Evolutionary conservation across 2,329 filamentous ascomycete genomes (phyloP), one percentile per base, ranked within the genome.

Genomic region (Rhinocladiella similis): DNA sequence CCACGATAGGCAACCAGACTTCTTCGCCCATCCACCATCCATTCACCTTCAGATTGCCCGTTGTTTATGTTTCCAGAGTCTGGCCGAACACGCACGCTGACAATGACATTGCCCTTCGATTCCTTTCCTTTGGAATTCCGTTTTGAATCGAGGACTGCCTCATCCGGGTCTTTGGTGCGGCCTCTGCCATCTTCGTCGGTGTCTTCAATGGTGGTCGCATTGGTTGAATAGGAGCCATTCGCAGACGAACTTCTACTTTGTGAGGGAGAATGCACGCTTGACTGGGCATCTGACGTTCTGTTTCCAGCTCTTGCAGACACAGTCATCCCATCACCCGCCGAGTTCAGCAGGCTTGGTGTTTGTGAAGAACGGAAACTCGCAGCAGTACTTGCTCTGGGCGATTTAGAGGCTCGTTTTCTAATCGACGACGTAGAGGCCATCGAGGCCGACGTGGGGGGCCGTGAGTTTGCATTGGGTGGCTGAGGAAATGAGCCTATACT

Each of bases 401-500:
- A 74, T 68, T 81, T 87, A 83, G 67, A 65, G 14, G 61, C 54
- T 4, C 67, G 52, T 50, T 65, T 68, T 33, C 54, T 60, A 1
- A 59, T 62, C 36, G 70, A 68, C 25, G 69, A 65, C 2, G 66
- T 68, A 56, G 78, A 67, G 59, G 71, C 50, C 69, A 76, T 43
- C 76, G 75, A 65, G 67, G 80, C 73, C 69, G 83, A 53, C 80
- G 83, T 50, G 83, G 89, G 54, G 85, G 77, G 73, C 81, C 91
- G 65, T 76, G 76, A 47, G 78, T 75, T 63, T 47, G 85, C 83
- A 64, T 86, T 86, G 13, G 93, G 93, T 13, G 93, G 93, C 63
- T 96, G 89, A 27, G 93, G 93, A 68, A 97, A 97, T 1, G 91
- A 87, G 69, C 92, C 93, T 68, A 97, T 96, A 79, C 92, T 97